These are phyloP conservation scores for Guadua angustifolia DNA, from an alignment of 176 grass and related monocot species.

Conservation along the genomic window DNA sequence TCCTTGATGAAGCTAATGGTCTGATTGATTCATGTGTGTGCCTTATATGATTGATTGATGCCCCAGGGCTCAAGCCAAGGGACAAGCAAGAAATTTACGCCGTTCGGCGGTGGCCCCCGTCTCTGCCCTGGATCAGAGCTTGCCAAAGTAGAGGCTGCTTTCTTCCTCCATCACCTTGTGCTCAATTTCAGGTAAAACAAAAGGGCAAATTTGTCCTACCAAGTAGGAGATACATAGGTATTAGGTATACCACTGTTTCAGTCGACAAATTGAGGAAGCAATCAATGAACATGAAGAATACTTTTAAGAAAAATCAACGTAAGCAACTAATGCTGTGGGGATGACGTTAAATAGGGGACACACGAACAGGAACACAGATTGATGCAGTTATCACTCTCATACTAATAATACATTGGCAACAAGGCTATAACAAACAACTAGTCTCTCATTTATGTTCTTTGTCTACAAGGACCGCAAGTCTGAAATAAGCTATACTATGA, in stretches of 20 bases:
- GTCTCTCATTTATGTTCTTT: conserved; percentile 32
- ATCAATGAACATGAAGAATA: not conserved
- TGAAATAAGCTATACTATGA: conserved; percentile 7
- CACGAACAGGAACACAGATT: conserved; percentile 11
- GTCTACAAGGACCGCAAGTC: conserved; percentile 24
- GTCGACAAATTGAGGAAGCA: not conserved
- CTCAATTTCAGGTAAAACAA: conserved; percentile 81
- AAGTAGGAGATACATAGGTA: not conserved
- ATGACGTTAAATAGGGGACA: not conserved
- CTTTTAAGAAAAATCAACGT: not conserved
- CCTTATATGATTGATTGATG: conserved; percentile 42
- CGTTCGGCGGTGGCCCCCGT: conserved; percentile 78
- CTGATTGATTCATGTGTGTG: conserved; percentile 37
- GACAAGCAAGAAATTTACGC: conserved; percentile 77
- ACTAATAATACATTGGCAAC: conserved; percentile 1
- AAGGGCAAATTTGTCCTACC: not conserved
- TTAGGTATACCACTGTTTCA: not conserved
- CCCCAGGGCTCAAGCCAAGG: conserved; percentile 65
- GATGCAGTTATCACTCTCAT: not conserved
- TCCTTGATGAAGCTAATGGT: conserved; percentile 28
- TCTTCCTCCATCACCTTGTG: conserved; percentile 88
- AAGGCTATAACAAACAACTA: not conserved
- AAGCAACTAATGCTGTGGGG: conserved; percentile 6
- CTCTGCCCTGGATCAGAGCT: conserved; percentile 94
- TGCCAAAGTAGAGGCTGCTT: conserved; percentile 85